Base-by-base conservation (phyloP, 768 basidiomycete genomes). In the Russula griseocarnosa region DNA sequence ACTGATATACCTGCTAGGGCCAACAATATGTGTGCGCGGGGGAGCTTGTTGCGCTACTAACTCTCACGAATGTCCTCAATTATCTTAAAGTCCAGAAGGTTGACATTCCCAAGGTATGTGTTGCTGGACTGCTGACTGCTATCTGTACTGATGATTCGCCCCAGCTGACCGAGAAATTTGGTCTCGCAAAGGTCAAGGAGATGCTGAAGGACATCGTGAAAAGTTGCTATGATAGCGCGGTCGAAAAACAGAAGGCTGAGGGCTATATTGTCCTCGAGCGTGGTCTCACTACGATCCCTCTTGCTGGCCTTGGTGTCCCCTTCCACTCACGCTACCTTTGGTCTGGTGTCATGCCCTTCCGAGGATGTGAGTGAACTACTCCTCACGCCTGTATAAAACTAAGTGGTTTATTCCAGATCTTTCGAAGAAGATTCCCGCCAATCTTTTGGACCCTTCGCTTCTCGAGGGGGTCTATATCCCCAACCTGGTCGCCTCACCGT, bases 21-120 rank as follows among this genome's bases (percentile, higher is more conserved):
- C 94, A 97, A 84, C 97, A 99, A 92, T 98, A 98, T 74, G 97
- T 99, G 67, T 97, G 94, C 70, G 97, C 97, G 50, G 97, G 97
- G 75, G 96, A 98, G 74, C 85, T 98, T 44, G 81, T 95, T 36
- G 92, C 92, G 1, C 79, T 98, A 40, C 94, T 97, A 69, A 91
- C 94, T 0, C 83, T 98, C 79, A 96, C 95, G 18, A 96, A 96
- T 69, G 94, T 96, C 51, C 79, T 98, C 70, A 99, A 99, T 78
- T 95, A 93, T 75, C 78, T 99, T 68, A 99, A 98, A 78, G 78
- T 94, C 9, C 87, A 99, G 79, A 98, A 96, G 82, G 88, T 97
- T 50, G 95, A 98, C 72, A 90, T 94, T 59, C 79, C 83, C 1
- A 90, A 92, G 83, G 92, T 89, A 71, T n/a, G 68, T 6, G 11